Evolutionary conservation across 2,329 filamentous ascomycete genomes (phyloP).

Genomic region (Alternaria ventricosa): DNA sequence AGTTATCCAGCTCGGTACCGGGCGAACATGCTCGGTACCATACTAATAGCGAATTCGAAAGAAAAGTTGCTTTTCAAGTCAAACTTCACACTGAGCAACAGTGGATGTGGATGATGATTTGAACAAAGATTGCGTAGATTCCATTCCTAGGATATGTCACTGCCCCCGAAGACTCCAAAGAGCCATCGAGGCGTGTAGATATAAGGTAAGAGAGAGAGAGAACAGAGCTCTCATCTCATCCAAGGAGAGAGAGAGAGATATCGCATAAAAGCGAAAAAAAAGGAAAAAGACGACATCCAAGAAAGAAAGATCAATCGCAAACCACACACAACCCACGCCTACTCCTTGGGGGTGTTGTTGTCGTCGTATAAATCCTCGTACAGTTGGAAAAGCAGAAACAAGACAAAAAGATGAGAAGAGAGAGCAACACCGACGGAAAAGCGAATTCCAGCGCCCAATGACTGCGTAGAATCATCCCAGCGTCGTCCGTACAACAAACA

Average conservation of each 20-base stretch:
- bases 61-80: not conserved
- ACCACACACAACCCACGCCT: conserved; percentile 9
- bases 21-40: not conserved
- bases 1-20: not conserved
- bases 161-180: conserved; percentile 34
- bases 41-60: not conserved
- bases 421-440: conserved; percentile 20
- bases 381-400: conserved; percentile 33
- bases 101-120: conserved; percentile 6
- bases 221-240: conserved; percentile 26
- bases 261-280: conserved; percentile 1
- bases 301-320: conserved; percentile 30
- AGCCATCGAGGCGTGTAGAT: conserved; percentile 41
- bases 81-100: not conserved
- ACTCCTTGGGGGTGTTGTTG: conserved; percentile 12
- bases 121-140: conserved; percentile 32
- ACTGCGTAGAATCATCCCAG: conserved; percentile 50
- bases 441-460: conserved; percentile 36
- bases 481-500: conserved; percentile 31
- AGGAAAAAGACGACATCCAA: conserved; percentile 39
- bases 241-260: conserved; percentile 14
- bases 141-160: conserved; percentile 40
- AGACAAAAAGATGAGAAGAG: not conserved
- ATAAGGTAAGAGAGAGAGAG: conserved; percentile 35
- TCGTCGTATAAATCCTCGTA: conserved; percentile 42